Base-by-base conservation (phyloP, 2,329 filamentous ascomycete genomes). In the Magnaporthiopsis rhizophila region DNA sequence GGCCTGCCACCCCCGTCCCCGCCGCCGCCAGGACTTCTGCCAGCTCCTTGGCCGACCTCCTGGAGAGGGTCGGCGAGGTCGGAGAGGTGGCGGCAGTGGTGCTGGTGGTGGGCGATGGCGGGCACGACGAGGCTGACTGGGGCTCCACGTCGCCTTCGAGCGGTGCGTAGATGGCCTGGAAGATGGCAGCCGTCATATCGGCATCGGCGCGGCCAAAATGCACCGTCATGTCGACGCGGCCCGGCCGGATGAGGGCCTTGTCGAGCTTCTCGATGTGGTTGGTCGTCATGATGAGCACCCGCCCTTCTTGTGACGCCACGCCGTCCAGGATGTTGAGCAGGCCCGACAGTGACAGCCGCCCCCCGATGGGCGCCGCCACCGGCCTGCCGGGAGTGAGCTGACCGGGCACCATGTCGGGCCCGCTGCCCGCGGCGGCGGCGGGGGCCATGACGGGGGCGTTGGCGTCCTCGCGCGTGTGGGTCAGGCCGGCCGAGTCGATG, bases 241-340 rank as follows among this genome's bases (percentile, higher is more conserved):
- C 86, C 0, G 85, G 85, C 0, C 86, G 84, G 67, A 87, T 86
- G 24, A 88, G 78, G 0, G 86, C 86, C 67, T 82, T 82, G 75
- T 87, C 85, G 11, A 87, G 79, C 69, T 84, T 84, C 67, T 87
- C 83, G 0, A 85, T 64, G 71, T 86, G 83, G 68, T 87, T 87
- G n/a, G 85, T 87, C 2, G 85, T 87, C 85, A 87, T 87, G 72
- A 87, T 82, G 18, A 87, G 78, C 6, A 87, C 78, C n/a, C 84
- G 81, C 8, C 85, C 84, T 70, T 88, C 85, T 67, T 86, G 83
- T 11, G 84, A 86, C 24, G 84, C 84, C 8, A 87, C 85, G 56
- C 91, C 90, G 69, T 96, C 90, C 57, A 95, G 87, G 60, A 90
- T 89, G 74, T 95, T 95, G 61, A 95, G 84, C 2, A 95, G 79